Evolutionary conservation across 1,284 basidiomycete genomes (phyloP), one percentile per base, ranked within the genome.

Genomic region (Malassezia caprae): DNA sequence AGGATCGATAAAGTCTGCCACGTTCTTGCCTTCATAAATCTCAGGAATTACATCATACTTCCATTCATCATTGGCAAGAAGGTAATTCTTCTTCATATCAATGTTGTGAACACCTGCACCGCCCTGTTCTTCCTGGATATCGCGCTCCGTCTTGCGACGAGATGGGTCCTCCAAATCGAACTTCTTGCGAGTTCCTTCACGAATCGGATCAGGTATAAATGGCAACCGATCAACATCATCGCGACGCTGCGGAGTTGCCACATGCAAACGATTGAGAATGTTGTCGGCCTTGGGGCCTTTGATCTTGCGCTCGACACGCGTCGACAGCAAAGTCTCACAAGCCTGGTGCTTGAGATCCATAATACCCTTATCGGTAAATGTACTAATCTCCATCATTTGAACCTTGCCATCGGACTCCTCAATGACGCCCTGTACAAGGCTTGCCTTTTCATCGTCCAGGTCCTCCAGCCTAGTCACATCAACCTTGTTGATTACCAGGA

Each of bases 1-100:
- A n/a, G 90, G 87, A 76, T 98, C 94, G 77, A 98, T 87, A 68
- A 99, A 98, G 80, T 99, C 93, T 35, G 91, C 91, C 53, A 99
- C 79, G 78, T 99, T 99, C 82, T 96, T 96, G 78, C 93, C 94
- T 64, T 96, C 83, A 83, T 89, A 84, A 71, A 99, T 87, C 77
- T 98, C 94, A 26, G 93, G 94, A 23, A 98, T 87, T 64, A 83
- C 81, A 74, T 99, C 93, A 78, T 85, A 81, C 79, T 96, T 99
- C 93, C 93, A 99, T 50, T 88, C 85, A 47, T 88, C 84, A 73
- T 96, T 85, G 37, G 83, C 81, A 52, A 98, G 84, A 28, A 96
- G 65, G 78, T 96, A 98, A 75, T 88, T 82, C 80, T 88, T 90
- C 66, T 73, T 72, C 58, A 73, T 53, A 54, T 74, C 72, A 40